Evolutionary conservation across 768 basidiomycete genomes (phyloP).

Genomic region (Boletus pseudo-olivaceus): DNA sequence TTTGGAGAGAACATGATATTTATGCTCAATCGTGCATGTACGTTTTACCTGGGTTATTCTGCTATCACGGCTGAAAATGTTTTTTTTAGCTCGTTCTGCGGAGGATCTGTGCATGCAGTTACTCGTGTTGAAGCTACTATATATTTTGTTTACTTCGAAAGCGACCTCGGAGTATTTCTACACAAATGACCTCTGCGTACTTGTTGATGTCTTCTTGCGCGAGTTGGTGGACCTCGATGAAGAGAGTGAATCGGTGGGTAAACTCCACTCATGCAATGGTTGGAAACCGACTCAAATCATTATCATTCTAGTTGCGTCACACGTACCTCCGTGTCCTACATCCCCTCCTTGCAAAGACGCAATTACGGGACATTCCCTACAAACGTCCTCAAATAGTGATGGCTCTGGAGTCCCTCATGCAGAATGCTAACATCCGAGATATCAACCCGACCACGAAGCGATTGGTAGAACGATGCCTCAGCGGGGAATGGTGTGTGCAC

Average conservation of each 20-base stretch:
- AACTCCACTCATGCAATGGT: background rate
- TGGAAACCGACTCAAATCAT: slow-evolving; percentile 4
- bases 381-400: slow-evolving; percentile 89
- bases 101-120: slow-evolving; percentile 96
- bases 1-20: slow-evolving; percentile 99
- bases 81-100: slow-evolving; percentile 68
- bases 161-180: slow-evolving; percentile 96
- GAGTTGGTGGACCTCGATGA: slow-evolving; percentile 91
- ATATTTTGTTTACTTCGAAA: slow-evolving; percentile 90
- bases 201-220: slow-evolving; percentile 97
- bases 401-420: slow-evolving; percentile 72
- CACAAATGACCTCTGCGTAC: slow-evolving; percentile 92
- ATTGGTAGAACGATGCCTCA: slow-evolving; percentile 87
- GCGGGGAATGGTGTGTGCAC: slow-evolving; percentile 82
- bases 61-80: slow-evolving; percentile 4
- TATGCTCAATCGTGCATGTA: slow-evolving; percentile 94
- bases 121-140: slow-evolving; percentile 90
- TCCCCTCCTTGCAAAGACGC: slow-evolving; percentile 91
- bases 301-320: slow-evolving; percentile 73
- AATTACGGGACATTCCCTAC: slow-evolving; percentile 79
- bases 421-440: slow-evolving; percentile 74
- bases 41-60: slow-evolving; percentile 29
- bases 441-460: slow-evolving; percentile 85
- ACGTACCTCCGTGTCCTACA: slow-evolving; percentile 96
- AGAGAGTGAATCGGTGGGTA: slow-evolving; percentile 84